Conservation (phyloP, 2,329 filamentous ascomycete species). For the Microcyclospora pomicola region DNA sequence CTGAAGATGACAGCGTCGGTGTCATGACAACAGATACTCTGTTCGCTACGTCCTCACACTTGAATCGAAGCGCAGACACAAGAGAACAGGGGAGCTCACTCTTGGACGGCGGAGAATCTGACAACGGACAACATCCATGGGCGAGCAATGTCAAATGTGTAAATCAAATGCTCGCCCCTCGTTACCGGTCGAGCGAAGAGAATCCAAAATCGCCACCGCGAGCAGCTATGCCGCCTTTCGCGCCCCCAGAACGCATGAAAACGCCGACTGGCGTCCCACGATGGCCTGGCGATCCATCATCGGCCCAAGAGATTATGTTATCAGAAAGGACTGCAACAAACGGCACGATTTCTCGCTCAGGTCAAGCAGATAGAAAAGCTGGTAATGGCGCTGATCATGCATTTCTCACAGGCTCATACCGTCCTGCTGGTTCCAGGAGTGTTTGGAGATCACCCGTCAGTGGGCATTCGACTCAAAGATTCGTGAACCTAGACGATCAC, state of each 20-base stretch:
- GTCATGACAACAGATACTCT: no score
- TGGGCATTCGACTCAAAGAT: conserved; percentile 15
- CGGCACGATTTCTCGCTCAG: neutral
- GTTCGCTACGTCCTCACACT: neutral
- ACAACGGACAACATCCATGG: conserved; percentile 10
- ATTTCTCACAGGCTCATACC: neutral
- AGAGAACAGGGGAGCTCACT: neutral
- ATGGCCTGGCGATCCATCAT: conserved; percentile 12
- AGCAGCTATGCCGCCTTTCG: conserved; percentile 10
- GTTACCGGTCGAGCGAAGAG: conserved; percentile 1
- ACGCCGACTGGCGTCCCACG: conserved; percentile 18
- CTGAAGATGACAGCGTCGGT: no score
- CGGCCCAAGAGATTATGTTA: neutral
- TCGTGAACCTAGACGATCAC: conserved; percentile 11
- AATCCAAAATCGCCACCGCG: conserved; percentile 1
- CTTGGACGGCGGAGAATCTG: neutral
- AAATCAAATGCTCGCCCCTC: conserved; percentile 1
- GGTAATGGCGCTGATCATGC: neutral
- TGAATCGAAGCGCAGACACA: neutral
- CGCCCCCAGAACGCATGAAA: conserved; percentile 11
- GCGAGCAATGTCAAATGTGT: conserved; percentile 10
- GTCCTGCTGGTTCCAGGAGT: neutral
- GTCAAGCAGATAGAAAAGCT: neutral
- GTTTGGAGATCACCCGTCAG: conserved; percentile 21
- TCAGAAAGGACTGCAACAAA: neutral